Evolutionary conservation across 192 early-diverging fungal genomes (phyloP).

Genomic region (Cladochytrium replicatum): DNA sequence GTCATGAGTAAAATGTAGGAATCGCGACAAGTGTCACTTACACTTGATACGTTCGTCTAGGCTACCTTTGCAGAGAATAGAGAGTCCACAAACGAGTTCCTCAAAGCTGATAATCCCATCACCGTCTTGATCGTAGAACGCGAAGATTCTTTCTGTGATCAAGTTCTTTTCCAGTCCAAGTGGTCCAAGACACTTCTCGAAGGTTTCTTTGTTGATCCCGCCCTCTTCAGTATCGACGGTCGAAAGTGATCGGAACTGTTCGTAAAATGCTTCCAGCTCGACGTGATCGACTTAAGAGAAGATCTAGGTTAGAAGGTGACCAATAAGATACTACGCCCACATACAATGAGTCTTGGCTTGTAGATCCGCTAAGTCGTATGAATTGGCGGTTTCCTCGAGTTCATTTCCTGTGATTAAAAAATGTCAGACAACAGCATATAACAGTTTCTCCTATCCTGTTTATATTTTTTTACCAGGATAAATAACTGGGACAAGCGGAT

Average conservation of each 20-base stretch:
- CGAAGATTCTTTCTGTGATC: slow-evolving; percentile 77
- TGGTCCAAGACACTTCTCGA: slow-evolving; percentile 81
- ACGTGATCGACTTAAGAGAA: slow-evolving; percentile 58
- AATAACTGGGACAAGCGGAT: slow-evolving; percentile 58
- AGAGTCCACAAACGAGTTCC: slow-evolving; percentile 75
- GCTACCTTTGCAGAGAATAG: slow-evolving; percentile 74
- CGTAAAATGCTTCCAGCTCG: slow-evolving; percentile 80
- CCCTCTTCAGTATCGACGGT: slow-evolving; percentile 58
- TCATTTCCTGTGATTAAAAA: no score
- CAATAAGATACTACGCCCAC: no score
- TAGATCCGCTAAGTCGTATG: background rate
- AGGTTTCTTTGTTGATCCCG: slow-evolving; percentile 69
- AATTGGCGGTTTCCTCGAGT: no score
- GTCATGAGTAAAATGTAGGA: no score
- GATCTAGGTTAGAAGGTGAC: no score
- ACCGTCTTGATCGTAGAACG: slow-evolving; percentile 78
- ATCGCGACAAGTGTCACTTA: no score
- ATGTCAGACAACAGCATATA: no score
- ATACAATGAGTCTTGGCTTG: background rate
- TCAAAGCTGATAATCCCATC: slow-evolving; percentile 68
- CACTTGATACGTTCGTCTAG: slow-evolving; percentile 81
- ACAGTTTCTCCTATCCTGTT: no score
- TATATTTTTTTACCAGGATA: slow-evolving; percentile 81
- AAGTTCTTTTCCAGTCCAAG: slow-evolving; percentile 74
- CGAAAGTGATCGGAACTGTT: slow-evolving; percentile 74